Conservation (phyloP, 2,329 filamentous ascomycete genomes). For the Claviceps citrina region DNA sequence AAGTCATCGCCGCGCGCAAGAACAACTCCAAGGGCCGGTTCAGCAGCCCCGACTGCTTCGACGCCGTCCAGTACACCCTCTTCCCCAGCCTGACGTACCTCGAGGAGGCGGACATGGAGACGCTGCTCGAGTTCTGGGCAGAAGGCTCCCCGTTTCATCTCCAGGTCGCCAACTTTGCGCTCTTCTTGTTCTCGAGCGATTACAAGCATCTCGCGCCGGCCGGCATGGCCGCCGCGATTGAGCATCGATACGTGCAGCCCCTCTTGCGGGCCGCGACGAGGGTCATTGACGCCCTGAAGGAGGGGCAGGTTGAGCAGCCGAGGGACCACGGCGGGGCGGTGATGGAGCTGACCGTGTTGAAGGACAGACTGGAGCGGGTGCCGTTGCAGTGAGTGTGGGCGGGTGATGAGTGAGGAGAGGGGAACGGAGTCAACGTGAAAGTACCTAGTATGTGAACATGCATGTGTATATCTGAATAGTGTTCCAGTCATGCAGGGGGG, state of each 20-base stretch:
- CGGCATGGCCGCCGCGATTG: conserved; percentile 41
- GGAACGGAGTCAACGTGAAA: no score
- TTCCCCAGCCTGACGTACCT: conserved; percentile 42
- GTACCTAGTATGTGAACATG: no score
- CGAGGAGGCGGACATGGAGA: conserved; percentile 23
- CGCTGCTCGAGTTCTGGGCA: conserved; percentile 35
- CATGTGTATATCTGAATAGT: no score
- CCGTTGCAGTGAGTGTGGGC: conserved; percentile 20
- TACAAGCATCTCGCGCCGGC: conserved; percentile 35
- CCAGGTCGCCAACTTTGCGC: conserved; percentile 45
- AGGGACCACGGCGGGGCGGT: conserved; percentile 15
- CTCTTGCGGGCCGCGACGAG: conserved; percentile 28
- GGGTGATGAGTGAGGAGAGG: no score
- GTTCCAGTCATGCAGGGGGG: no score
- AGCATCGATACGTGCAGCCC: conserved; percentile 43
- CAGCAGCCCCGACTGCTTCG: conserved; percentile 37
- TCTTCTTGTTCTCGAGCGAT: conserved; percentile 34
- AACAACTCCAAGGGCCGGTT: conserved; percentile 26
- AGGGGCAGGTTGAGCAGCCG: conserved; percentile 18
- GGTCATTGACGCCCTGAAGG: conserved; percentile 18
- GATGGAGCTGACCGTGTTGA: conserved; percentile 27
- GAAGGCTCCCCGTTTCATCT: conserved; percentile 40
- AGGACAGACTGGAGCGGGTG: conserved; percentile 26
- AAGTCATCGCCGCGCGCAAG: conserved; percentile 34
- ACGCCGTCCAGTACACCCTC: conserved; percentile 44